Conservation (phyloP, 306 rosid genomes). For the Erythrophleum fordii region DNA sequence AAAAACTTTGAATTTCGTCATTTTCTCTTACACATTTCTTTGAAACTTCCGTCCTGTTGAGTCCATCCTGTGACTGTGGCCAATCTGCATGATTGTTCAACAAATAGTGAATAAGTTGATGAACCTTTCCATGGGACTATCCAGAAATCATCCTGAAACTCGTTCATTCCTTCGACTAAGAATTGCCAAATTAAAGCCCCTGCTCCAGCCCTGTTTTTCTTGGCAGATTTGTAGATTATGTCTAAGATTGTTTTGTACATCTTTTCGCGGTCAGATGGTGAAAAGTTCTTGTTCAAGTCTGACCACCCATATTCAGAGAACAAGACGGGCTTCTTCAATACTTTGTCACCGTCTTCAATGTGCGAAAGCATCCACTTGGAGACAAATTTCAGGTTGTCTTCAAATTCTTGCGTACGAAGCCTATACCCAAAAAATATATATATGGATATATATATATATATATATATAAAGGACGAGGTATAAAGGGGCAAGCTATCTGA, state of each 20-base stretch:
- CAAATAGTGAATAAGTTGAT: constrained; percentile 56
- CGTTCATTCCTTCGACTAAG: constrained; percentile 79
- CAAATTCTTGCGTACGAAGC: constrained; percentile 65
- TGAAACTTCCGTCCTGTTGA: constrained; percentile 53
- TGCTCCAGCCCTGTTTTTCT: constrained; percentile 72
- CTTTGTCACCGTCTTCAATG: constrained; percentile 87
- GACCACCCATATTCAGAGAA: constrained; percentile 92
- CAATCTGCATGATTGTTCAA: constrained; percentile 78
- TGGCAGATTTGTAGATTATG: constrained; percentile 77
- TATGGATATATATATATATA: neutral
- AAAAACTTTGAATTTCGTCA: constrained; percentile 37
- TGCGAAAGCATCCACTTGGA: constrained; percentile 94
- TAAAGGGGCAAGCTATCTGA: neutral
- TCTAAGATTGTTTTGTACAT: constrained; percentile 67
- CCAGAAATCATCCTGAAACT: constrained; percentile 81
- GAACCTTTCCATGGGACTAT: constrained; percentile 74
- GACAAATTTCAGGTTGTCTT: constrained; percentile 68
- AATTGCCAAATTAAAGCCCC: constrained; percentile 93
- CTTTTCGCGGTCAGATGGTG: constrained; percentile 59
- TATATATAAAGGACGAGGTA: constrained; percentile 1
- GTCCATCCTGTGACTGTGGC: constrained; percentile 58
- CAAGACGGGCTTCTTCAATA: constrained; percentile 80
- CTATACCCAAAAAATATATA: constrained; percentile 41
- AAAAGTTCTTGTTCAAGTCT: constrained; percentile 62
- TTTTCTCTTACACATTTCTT: constrained; percentile 54